These are phyloP conservation scores for Phytophthora gonapodyides DNA, from an alignment of 352 stramenopile species.

Conservation along the genomic window DNA sequence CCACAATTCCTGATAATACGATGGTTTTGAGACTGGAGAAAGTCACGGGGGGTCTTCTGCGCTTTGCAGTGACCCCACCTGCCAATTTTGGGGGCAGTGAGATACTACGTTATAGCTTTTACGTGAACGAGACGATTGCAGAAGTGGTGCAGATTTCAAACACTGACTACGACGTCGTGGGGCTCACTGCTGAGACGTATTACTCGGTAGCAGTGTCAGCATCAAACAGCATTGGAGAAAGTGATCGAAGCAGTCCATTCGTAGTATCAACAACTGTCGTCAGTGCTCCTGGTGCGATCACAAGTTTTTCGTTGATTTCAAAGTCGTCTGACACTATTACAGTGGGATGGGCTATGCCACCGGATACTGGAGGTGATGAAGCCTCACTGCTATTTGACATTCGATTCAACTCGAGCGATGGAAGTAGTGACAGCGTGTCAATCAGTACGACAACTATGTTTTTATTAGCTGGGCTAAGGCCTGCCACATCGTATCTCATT, in stretches of 20 bases:
- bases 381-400: constrained; percentile 34
- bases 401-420: constrained; percentile 14
- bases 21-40: constrained; percentile 20
- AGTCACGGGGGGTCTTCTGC: constrained; percentile 39
- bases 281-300: constrained; percentile 32
- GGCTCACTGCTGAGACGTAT: constrained; percentile 27
- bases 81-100: constrained; percentile 44
- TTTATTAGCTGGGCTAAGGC: constrained; percentile 21
- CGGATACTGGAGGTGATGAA: constrained; percentile 44
- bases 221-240: constrained; percentile 37
- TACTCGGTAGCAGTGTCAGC: constrained; percentile 42
- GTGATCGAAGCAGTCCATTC: constrained; percentile 32
- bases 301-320: constrained; percentile 8
- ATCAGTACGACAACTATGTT: constrained; percentile 4
- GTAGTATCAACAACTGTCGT: constrained; percentile 29
- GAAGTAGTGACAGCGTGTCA: background rate
- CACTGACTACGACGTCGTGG: constrained; percentile 42
- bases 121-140: constrained; percentile 22
- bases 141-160: constrained; percentile 6
- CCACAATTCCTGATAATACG: constrained; percentile 35
- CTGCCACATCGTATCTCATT: constrained; percentile 39
- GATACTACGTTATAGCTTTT: constrained; percentile 39
- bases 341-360: constrained; percentile 38
- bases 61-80: constrained; percentile 36
- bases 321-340: constrained; percentile 34